phyloP scores from a whole-genome alignment of 495 filamentous ascomycete species.

The Penicillium manginii region DNA sequence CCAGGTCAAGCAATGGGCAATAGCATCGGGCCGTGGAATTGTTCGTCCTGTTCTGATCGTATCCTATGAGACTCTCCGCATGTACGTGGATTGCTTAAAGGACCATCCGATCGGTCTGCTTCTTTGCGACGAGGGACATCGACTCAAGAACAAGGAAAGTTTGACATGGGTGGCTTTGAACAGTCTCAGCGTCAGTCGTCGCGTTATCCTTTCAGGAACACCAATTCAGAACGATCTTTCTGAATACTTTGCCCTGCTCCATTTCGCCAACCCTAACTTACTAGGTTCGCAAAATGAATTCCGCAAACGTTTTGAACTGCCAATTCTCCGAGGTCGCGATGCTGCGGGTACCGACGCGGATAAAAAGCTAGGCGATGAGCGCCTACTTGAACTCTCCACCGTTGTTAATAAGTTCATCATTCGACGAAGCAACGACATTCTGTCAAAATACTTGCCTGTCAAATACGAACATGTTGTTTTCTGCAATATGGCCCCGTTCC shows the following conservation, averaged over 20 bases:
- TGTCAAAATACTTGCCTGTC: constrained; percentile 96
- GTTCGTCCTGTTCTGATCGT: constrained; percentile 98
- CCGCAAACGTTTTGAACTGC: constrained; percentile 90
- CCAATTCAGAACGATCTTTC: constrained; percentile 98
- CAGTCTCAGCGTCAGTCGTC: constrained; percentile 82
- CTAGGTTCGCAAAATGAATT: constrained; percentile 91
- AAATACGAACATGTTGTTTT: constrained; percentile 99
- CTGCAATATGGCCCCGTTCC: constrained; percentile 92
- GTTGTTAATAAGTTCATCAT: constrained; percentile 99
- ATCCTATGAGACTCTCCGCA: constrained; percentile 92
- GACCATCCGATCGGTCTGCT: constrained; percentile 88
- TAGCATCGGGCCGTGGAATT: constrained; percentile 85
- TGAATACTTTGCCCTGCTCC: constrained; percentile 94
- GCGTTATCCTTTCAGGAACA: constrained; percentile 95
- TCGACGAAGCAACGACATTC: constrained; percentile 93
- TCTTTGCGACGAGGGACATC: constrained; percentile 97
- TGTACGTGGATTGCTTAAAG: constrained; percentile 87
- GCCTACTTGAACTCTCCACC: constrained; percentile 75
- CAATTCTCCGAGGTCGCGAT: constrained; percentile 91
- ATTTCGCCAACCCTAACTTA: constrained; percentile 94
- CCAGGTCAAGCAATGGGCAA: constrained; percentile 93
- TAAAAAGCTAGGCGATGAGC: constrained; percentile 81
- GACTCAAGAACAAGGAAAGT: constrained; percentile 96
- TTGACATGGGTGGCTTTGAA: constrained; percentile 92
- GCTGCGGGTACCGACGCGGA: constrained; percentile 86